A percentile compares a stretch with the other conserved stretches of the same genome.
These are phyloP conservation scores for Corymbia maculata DNA, from an alignment of 345 rosid genomes.

Conservation along the genomic window DNA sequence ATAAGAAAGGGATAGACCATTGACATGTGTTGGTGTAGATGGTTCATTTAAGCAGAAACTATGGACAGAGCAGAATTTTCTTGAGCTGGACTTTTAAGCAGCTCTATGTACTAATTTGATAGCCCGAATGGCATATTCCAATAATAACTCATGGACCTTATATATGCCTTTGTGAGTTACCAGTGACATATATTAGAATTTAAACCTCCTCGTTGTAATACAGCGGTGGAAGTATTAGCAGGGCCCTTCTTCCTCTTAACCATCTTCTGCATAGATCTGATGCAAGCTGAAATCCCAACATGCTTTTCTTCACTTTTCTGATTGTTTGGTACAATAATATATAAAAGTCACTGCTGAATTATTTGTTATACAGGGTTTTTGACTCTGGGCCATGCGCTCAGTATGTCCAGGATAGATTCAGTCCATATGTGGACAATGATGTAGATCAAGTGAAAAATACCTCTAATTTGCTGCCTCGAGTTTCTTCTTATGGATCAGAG, in stretches of 20 bases:
- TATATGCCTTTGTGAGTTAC: neutral
- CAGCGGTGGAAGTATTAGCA: neutral
- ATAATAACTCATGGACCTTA: neutral
- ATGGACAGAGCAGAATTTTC: neutral
- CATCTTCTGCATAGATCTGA: neutral
- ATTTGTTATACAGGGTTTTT: constrained; percentile 32
- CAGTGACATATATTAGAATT: neutral
- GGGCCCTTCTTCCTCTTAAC: neutral
- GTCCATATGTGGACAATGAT: constrained; percentile 20
- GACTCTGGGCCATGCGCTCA: constrained; percentile 26
- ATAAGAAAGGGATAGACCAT: neutral
- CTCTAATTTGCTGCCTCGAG: constrained; percentile 13
- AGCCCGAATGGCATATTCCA: neutral
- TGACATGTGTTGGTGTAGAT: neutral
- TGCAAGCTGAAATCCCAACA: neutral
- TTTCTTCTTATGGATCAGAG: constrained; percentile 40
- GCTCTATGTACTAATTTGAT: neutral
- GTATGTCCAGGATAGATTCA: constrained; percentile 42
- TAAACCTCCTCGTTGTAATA: neutral
- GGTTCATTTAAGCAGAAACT: neutral
- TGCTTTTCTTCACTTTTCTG: neutral
- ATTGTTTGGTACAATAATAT: neutral
- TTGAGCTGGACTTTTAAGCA: neutral
- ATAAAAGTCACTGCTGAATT: neutral
- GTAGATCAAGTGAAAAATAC: constrained; percentile 7